Percentiles rank a stretch among this genome's conserved stretches.
Evolutionary conservation across 2,329 filamentous ascomycete genomes (phyloP).

Genomic region (Pyricularia grisea): DNA sequence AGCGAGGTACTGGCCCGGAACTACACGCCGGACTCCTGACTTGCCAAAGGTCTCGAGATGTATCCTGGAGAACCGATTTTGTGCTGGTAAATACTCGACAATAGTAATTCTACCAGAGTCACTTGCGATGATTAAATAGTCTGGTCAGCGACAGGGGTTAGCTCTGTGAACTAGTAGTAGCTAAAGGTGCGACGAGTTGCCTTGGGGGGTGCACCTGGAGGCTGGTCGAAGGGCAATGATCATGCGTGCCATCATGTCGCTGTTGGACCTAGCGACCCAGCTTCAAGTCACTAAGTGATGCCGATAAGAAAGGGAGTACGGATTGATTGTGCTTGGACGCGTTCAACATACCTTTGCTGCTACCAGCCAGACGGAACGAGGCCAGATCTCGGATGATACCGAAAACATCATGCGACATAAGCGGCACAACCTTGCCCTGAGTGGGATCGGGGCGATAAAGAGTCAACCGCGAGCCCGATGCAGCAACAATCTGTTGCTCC

Average conservation of each 20-base stretch:
- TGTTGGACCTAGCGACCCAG: constrained; percentile 38
- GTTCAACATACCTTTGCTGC: constrained; percentile 76
- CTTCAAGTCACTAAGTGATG: constrained; percentile 63
- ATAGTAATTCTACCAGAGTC: constrained; percentile 94
- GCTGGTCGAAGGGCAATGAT: background rate
- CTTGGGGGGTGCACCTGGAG: background rate
- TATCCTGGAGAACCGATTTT: constrained; percentile 80
- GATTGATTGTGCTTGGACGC: constrained; percentile 19
- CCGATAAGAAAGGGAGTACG: constrained; percentile 23
- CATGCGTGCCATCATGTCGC: background rate
- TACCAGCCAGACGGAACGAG: constrained; percentile 85
- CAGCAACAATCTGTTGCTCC: constrained; percentile 95
- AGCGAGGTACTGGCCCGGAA: constrained; percentile 92
- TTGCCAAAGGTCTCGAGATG: constrained; percentile 98
- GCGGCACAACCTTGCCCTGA: constrained; percentile 75
- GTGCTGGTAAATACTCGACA: constrained; percentile 78
- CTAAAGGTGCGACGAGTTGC: background rate
- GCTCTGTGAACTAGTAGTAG: background rate
- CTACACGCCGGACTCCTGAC: constrained; percentile 84
- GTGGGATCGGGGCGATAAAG: constrained; percentile 79
- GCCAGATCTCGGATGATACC: constrained; percentile 87
- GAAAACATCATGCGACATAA: constrained; percentile 90
- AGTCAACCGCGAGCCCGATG: constrained; percentile 80
- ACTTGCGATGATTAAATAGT: constrained; percentile 91
- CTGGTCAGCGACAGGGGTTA: constrained; percentile 33